Conservation (phyloP, 164 flowering plant species). For the Liriodendron chinense region DNA sequence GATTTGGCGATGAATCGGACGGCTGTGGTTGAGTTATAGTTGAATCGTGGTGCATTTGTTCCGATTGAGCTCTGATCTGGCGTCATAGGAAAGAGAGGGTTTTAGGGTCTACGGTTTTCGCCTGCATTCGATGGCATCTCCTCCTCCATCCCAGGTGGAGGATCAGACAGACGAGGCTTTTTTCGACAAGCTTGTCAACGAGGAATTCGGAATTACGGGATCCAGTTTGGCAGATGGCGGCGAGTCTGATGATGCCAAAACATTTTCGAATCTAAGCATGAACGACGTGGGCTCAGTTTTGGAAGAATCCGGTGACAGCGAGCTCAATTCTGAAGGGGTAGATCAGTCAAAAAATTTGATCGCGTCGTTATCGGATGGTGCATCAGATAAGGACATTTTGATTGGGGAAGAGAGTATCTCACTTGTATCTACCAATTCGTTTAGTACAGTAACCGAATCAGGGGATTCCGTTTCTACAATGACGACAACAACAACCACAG, state of each 20-base stretch:
- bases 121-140: slow-evolving; percentile 29
- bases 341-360: slow-evolving; percentile 1
- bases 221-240: slow-evolving; percentile 11
- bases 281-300: slow-evolving; percentile 14
- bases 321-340: slow-evolving; percentile 8
- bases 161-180: slow-evolving; percentile 60
- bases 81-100: not conserved
- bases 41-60: slow-evolving; percentile 3
- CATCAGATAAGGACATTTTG: slow-evolving; percentile 13
- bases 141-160: slow-evolving; percentile 45
- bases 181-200: slow-evolving; percentile 51
- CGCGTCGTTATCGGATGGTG: not conserved
- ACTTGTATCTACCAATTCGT: slow-evolving; percentile 26
- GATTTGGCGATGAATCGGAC: not conserved
- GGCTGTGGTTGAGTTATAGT: not conserved
- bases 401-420: slow-evolving; percentile 21
- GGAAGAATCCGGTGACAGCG: slow-evolving; percentile 13
- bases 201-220: slow-evolving; percentile 24
- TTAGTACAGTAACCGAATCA: slow-evolving; percentile 16
- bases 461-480: slow-evolving; percentile 13
- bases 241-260: slow-evolving; percentile 30
- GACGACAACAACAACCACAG: slow-evolving; percentile 8
- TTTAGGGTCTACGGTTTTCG: slow-evolving; percentile 7
- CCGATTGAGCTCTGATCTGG: not conserved
- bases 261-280: slow-evolving; percentile 26